Base-by-base conservation (phyloP, 305 asterid species). In the Solanum aculeatissimum region DNA sequence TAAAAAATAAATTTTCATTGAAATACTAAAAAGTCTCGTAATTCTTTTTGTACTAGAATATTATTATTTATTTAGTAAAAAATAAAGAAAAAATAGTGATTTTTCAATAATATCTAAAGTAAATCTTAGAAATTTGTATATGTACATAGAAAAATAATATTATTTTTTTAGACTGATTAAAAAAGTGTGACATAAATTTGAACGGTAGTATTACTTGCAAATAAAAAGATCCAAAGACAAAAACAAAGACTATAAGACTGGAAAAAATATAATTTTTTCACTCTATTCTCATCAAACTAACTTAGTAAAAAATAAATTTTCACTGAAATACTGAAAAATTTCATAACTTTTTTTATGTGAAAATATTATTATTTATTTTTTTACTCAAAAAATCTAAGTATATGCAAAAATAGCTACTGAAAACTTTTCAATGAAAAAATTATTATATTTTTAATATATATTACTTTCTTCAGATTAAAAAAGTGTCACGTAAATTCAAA, bases 221-320 rank as follows among this genome's bases (percentile, higher is more conserved):
- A 18, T 35, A 35, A 47, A 89, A 87, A 85, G 62, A 75, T 93
- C 97, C 98, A 93, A 93, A 87, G 87, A 90, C 81, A 89, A 86
- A 89, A 92, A 90, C 89, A 86, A 88, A 86, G 85, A 63, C 82
- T 27, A 77, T 11, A 35, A 15, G 49, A 16, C n/a, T n/a, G n/a
- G n/a, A n/a, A n/a, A n/a, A n/a, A n/a, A n/a, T n/a, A n/a, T n/a
- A n/a, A n/a, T n/a, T n/a, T n/a, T n/a, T n/a, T n/a, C n/a, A 2
- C 2, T 29, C 32, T 29, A 29, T 29, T 29, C 32, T 29, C 32
- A 1, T 29, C 32, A 2, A 29, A 29, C 32, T 29, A 29, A 29
- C 32, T 29, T 4, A 3, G n/a, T 57, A 27, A 57, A 9, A 57
- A 9, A 57, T 35, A 35, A 35, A 3, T 32, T 32, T 9, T 12